These are phyloP conservation scores for Penicillium alfredii DNA, from an alignment of 495 filamentous ascomycete species.

Conservation along the genomic window DNA sequence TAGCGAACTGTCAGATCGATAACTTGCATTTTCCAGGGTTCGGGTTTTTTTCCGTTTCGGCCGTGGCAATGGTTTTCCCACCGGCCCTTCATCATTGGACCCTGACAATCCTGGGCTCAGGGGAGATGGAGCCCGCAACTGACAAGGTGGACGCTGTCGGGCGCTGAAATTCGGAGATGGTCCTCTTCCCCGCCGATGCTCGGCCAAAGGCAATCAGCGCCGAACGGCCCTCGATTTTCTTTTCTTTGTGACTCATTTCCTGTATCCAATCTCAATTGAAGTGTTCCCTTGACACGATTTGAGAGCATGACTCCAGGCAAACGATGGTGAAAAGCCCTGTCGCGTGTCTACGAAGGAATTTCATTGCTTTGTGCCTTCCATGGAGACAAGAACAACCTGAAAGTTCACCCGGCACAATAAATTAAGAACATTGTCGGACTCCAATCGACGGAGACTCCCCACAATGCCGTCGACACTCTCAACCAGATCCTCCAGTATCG, in stretches of 20 bases:
- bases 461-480: slow-evolving; percentile 16
- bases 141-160: too few relatives aligned
- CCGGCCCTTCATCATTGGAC: slow-evolving; percentile 12
- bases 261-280: slow-evolving; percentile 10
- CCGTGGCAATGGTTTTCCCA: slow-evolving; percentile 7
- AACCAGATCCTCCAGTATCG: slow-evolving; percentile 13
- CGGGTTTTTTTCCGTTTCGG: slow-evolving; percentile 28
- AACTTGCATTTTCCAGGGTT: too few relatives aligned
- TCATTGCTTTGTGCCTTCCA: too few relatives aligned
- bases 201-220: slow-evolving; percentile 12
- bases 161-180: neutral
- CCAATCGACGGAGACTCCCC: too few relatives aligned
- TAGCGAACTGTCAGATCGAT: too few relatives aligned
- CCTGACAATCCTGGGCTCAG: too few relatives aligned
- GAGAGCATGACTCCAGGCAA: slow-evolving; percentile 10
- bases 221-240: slow-evolving; percentile 10
- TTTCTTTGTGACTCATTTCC: slow-evolving; percentile 13
- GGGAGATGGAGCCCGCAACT: too few relatives aligned
- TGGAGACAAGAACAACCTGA: too few relatives aligned
- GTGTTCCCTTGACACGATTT: too few relatives aligned
- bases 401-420: too few relatives aligned
- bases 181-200: slow-evolving; percentile 12
- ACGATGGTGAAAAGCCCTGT: slow-evolving; percentile 4
- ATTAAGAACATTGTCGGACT: too few relatives aligned
- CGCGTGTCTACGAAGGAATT: neutral